Evolutionary conservation across 2,329 filamentous ascomycete genomes (phyloP), one percentile per base, ranked within the genome.

Genomic region (Westerdykella sp.): DNA sequence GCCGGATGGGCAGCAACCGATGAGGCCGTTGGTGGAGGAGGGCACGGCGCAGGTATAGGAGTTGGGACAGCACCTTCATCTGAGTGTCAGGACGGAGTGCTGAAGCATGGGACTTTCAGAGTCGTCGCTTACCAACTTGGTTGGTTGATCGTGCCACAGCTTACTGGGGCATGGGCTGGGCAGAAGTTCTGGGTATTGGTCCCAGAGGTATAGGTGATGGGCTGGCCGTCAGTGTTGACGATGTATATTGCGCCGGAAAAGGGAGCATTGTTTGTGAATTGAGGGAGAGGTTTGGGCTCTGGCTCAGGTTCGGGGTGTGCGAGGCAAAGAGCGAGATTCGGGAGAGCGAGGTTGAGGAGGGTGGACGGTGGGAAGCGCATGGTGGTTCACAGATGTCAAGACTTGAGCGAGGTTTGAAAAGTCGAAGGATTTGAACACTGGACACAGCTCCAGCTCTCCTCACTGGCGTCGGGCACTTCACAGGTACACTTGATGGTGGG

Each of bases 121-220:
- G 2, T 14, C 14, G 5, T 35, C 18, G 45, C 67, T 49, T 51
- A 73, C 72, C 69, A 74, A 41, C 67, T 65, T 6, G 68, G 60
- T 35, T 69, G 60, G 28, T 63, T 55, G 38, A 73, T 69, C 23
- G 57, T 64, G 36, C 60, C 64, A 51, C 72, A 74, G 51, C 66
- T 69, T 42, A 67, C 48, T 2, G 62, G 62, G n/a, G 63, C 64
- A 4, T 55, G 55, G 9, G 52, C 51, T 18, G 65, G 65, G 44
- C 65, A 68, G 41, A 52, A 50, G 39, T 65, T 63, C n/a, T 14
- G n/a, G 16, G 6, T 14, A 13, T 32, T 9, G 14, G 54, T 42
- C n/a, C 48, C 49, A 45, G 61, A 52, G 47, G 70, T 59, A 18
- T 15, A 35, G 16, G 55, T 60, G 18, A 68, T 55, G 13, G 61